Conservation (phyloP, 495 filamentous ascomycete genomes). For the Lasiosphaeria ovina region DNA sequence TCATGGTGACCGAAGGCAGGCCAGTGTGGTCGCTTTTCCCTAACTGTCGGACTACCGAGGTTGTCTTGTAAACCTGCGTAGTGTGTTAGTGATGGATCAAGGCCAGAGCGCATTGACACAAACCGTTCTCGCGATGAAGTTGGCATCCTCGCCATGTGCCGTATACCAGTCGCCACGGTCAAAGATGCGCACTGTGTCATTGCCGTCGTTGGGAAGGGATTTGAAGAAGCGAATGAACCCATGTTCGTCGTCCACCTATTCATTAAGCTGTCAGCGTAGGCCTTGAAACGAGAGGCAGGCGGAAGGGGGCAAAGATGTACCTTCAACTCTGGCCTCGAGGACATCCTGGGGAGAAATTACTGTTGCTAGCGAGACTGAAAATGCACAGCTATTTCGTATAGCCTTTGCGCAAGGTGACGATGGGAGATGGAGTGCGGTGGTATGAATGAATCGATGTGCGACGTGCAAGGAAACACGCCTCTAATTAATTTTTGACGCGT, state of each 20-base stretch:
- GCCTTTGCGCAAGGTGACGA: not conserved
- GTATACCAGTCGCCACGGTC: conserved; percentile 95
- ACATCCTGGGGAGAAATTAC: conserved; percentile 54
- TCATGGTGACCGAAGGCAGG: conserved; percentile 90
- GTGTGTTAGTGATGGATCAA: conserved; percentile 1
- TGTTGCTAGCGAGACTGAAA: not conserved
- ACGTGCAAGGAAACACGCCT: conserved; percentile 4
- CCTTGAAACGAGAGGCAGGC: conserved; percentile 2
- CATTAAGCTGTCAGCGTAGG: conserved; percentile 14
- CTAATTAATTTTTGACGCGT: conserved; percentile 6
- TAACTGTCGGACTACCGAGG: conserved; percentile 86
- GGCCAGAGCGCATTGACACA: conserved; percentile 14
- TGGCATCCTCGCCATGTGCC: conserved; percentile 86
- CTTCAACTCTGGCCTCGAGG: conserved; percentile 88
- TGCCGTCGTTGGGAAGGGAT: conserved; percentile 63
- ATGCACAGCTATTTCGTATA: no score
- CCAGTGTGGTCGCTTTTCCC: conserved; percentile 78
- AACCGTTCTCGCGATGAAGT: conserved; percentile 86
- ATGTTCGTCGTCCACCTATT: conserved; percentile 88
- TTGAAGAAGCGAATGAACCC: conserved; percentile 96
- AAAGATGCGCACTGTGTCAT: conserved; percentile 82
- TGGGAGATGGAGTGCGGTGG: not conserved
- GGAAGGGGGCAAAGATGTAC: conserved; percentile 38
- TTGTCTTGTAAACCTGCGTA: conserved; percentile 86
- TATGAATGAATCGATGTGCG: no score